phyloP scores from a whole-genome alignment of 345 rosid genomes.

The Clausena lansium region DNA sequence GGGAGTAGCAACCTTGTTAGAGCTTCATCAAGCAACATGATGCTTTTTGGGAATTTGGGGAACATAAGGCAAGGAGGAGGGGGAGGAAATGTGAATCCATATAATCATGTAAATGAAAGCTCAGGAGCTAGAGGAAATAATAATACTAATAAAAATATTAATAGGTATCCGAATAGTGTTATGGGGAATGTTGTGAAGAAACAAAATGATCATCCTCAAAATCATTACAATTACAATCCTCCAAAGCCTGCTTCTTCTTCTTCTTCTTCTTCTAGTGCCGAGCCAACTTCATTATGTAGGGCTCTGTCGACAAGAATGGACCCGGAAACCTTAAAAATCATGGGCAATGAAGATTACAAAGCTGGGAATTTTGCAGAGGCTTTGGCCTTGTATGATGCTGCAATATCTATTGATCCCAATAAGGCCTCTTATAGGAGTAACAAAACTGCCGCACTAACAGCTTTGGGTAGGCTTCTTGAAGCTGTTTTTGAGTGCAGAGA shows the following conservation, averaged over 20 bases:
- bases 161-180: slow-evolving; percentile 37
- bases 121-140: background rate
- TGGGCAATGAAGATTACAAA: slow-evolving; percentile 99
- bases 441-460: slow-evolving; percentile 87
- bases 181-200: slow-evolving; percentile 58
- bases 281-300: slow-evolving; percentile 61
- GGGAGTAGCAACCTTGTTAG: slow-evolving; percentile 57
- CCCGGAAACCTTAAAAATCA: slow-evolving; percentile 84
- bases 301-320: slow-evolving; percentile 93
- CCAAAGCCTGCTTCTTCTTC: background rate
- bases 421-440: slow-evolving; percentile 92
- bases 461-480: slow-evolving; percentile 77
- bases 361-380: slow-evolving; percentile 87
- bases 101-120: slow-evolving; percentile 23
- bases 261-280: background rate
- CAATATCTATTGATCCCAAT: slow-evolving; percentile 80
- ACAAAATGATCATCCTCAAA: slow-evolving; percentile 6
- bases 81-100: slow-evolving; percentile 16
- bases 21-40: slow-evolving; percentile 84
- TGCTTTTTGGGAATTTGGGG: slow-evolving; percentile 74
- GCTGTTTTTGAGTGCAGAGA: slow-evolving; percentile 92
- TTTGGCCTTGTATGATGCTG: slow-evolving; percentile 87
- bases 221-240: slow-evolving; percentile 6
- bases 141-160: background rate
- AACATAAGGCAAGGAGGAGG: slow-evolving; percentile 61